phyloP scores from a whole-genome alignment of 2,329 filamentous ascomycete genomes.

The Alternaria sp. region DNA sequence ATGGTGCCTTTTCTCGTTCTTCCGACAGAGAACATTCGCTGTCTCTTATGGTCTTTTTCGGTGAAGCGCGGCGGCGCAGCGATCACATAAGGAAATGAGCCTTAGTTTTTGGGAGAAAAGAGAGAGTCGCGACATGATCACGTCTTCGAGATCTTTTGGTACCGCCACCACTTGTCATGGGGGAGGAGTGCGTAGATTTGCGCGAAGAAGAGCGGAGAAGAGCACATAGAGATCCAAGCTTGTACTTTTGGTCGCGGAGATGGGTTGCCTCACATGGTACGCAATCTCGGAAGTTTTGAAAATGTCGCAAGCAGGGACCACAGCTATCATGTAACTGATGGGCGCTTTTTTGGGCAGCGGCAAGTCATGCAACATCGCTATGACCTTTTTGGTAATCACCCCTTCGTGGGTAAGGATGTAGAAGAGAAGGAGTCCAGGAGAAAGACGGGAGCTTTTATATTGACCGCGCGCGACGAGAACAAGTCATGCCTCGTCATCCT shows the following conservation, averaged over 20 bases:
- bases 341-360: too few species aligned
- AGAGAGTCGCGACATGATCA: rapidly evolving
- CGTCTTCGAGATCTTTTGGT: not conserved
- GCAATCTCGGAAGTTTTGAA: too few species aligned
- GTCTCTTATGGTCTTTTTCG: too few species aligned
- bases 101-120: not conserved
- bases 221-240: not conserved
- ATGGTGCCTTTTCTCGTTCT: too few species aligned
- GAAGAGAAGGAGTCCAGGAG: not conserved
- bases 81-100: not conserved
- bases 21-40: not conserved
- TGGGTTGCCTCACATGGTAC: rapidly evolving
- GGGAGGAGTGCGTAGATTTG: not conserved
- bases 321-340: too few species aligned
- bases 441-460: not conserved
- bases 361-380: too few species aligned
- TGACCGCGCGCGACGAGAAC: too few species aligned
- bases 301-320: too few species aligned
- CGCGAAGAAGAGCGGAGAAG: not conserved
- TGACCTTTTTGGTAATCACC: not conserved
- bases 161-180: not conserved
- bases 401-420: not conserved
- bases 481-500: too few species aligned
- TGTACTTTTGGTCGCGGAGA: not conserved
- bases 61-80: too few species aligned